Base-by-base conservation (phyloP, 1,139 yeast species). In the Wickerhamomyces sp. region DNA sequence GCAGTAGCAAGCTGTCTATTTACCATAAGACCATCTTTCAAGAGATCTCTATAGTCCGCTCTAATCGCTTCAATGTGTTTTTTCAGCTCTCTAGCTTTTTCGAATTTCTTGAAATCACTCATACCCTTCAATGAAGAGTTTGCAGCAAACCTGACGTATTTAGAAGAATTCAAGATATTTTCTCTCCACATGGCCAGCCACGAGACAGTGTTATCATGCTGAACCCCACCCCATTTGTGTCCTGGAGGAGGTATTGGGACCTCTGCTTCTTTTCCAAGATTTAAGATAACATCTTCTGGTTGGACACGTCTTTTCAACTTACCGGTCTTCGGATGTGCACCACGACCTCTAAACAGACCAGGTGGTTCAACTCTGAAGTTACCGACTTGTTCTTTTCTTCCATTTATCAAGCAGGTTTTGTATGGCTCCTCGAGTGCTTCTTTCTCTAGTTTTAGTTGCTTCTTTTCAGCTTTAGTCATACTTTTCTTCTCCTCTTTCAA, bases 141-240 rank as follows among this genome's bases (percentile, higher is more conserved):
- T 32, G 94, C 95, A 2, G 96, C 96, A 66, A 91, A 80, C 63
- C 95, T 73, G 44, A 91, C 98, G 63, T 91, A 93, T 64, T 91
- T 91, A 58, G 81, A 78, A 34, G 84, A 76, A 55, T 86, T 89
- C 46, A 89, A 82, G 54, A 91, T 87, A 59, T 91, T 91, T 65
- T 91, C 98, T 62, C 85, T 84, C 98, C 98, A 91, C 85, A 85
- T 90, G 0, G 97, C 98, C 48, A 91, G 73, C 99, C 99, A 93
- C 7, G 94, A 82, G 30, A 91, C 97, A 0, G 93, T 85, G 54
- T 86, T 84, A 62, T 91, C 98, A 63, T 90, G 95, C 55, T 77
- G 77, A 23, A 93, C 75, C 57, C 88, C 96, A 13, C 87, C 96
- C 99, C 99, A 91, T 41, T 72, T 59, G 60, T 89, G 97, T 1